These are phyloP conservation scores for barley (Hordeum vulgare) DNA, from an alignment of 176 grass and related monocot genomes.

Conservation along the genomic window MorexV3_pseudomolecules_assembly NC_058518.1:22384997-22385496, in stretches of 20 bases:
- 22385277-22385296: background rate
- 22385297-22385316: background rate
- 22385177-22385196: background rate
- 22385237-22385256: background rate
- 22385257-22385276: background rate
- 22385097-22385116: background rate
- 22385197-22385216: background rate
- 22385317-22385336: background rate
- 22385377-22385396: background rate
- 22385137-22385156: background rate
- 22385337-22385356: background rate
- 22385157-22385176: background rate
- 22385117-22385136: background rate
- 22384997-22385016: background rate
- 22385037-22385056: background rate
- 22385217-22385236: background rate
- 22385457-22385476: conserved; percentile 72
- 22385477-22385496: conserved; percentile 81
- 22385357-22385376: background rate
- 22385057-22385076: background rate
- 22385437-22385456: conserved; percentile 88
- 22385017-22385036: background rate
- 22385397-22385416: conserved; percentile 14
- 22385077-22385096: background rate
- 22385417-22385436: conserved; percentile 77